These are phyloP conservation scores for Phaseolus lunatus DNA, from an alignment of 306 rosid species.

Conservation along the genomic window DNA sequence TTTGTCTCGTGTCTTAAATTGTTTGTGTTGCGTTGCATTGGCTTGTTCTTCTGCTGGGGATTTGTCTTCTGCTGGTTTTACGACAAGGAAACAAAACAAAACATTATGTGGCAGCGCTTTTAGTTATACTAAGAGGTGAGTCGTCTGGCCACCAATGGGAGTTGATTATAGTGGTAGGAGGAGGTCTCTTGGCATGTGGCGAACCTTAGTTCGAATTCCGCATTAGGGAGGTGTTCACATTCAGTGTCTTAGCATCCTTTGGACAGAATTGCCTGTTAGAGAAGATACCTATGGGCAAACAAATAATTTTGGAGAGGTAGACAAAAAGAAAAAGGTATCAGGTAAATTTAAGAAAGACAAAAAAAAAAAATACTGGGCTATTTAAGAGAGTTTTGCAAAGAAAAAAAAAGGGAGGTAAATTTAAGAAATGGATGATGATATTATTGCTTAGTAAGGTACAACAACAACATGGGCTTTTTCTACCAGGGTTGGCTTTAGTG, in stretches of 20 bases:
- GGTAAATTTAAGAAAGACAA: background rate
- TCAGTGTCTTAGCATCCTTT: background rate
- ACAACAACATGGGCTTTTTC: too few relatives aligned
- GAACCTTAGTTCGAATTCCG: background rate
- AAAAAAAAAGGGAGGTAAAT: background rate
- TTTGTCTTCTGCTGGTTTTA: background rate
- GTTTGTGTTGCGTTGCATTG: background rate
- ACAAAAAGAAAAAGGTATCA: background rate
- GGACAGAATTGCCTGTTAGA: background rate
- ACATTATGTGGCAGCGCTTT: background rate
- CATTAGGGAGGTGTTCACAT: background rate
- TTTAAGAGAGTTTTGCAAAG: background rate
- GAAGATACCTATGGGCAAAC: background rate
- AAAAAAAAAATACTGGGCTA: too few relatives aligned
- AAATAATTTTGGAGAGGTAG: background rate
- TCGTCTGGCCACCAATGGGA: background rate
- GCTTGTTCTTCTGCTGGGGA: background rate
- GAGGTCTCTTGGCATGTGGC: background rate
- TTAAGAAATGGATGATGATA: background rate
- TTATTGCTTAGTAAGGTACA: background rate
- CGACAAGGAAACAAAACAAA: background rate
- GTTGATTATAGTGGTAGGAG: background rate
- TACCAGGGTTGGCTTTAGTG: background rate
- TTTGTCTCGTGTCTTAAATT: constrained; percentile 32
- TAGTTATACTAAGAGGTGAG: background rate